Evolutionary conservation across 306 rosid genomes (phyloP), one percentile per base, ranked within the genome.

Genomic region (Adenanthera pavonina): DNA sequence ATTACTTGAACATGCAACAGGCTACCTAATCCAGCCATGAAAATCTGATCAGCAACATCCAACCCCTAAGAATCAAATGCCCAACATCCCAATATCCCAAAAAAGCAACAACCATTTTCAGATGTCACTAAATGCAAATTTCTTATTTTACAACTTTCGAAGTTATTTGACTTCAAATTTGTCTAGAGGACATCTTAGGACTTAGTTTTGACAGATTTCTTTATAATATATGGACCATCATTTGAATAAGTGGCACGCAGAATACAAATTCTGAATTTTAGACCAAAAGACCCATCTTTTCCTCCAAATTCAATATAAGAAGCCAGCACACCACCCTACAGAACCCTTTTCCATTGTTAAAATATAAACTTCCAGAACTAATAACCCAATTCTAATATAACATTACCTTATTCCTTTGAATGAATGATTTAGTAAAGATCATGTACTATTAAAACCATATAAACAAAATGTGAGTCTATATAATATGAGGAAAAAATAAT

Each of bases 121-220:
- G 61, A 57, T 46, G 43, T 40, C 81, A 59, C 69, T 69, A 44
- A 40, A 73, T 56, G 72, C n/a, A 73, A 68, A 62, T 5, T 5
- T 3, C 41, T 2, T 33, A 30, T 54, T 81, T 33, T 34, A 17
- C 76, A 65, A 34, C 41, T 17, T 62, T 48, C 4, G 5, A 56
- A 61, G 34, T 38, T 48, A 80, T 19, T 25, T 36, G 46, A 19
- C 66, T 60, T 71, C 57, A 19, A 16, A 47, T 9, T 57, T 30
- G 12, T 16, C 11, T 69, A 0, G 38, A 54, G 4, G 56, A 72
- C 66, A 46, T 12, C 49, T 41, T 6, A 7, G 46, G 6, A 3
- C 46, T 79, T 59, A 70, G 33, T 43, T 69, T 13, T 4, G n/a
- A n/a, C n/a, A 25, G 30, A 25, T 25, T 25, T 25, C 0, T 25